Evolutionary conservation across 2,329 filamentous ascomycete genomes (phyloP), one percentile per base, ranked within the genome.

Genomic region (Leptosphaerulina australis): DNA sequence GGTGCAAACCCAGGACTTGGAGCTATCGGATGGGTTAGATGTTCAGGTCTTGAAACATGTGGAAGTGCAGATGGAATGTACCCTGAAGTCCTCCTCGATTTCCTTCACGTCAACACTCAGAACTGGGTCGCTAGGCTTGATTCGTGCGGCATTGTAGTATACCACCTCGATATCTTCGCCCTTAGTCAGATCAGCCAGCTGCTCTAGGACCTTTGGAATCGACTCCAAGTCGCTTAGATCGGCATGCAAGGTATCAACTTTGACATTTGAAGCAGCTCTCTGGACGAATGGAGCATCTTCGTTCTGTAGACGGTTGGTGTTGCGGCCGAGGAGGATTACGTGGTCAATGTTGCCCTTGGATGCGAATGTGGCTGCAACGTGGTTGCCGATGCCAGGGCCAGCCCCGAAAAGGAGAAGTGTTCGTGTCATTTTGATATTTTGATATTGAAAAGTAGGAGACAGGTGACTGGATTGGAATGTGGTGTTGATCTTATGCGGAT

Each of bases 81-180:
- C 47, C 51, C 62, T 77, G 44, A 82, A 77, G 47, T 83, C 80
- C 41, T 76, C 70, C 21, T 81, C 67, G 8, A 83, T 75, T 12
- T 79, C 76, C 33, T 75, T 68, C 2, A 78, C 69, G 2, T 58
- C 62, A 38, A 76, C 75, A 25, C 74, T 68, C 5, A 82, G 62
- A 0, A 79, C 67, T 3, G 71, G 65, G 18, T 30, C 29, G 6
- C 72, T 75, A 0, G 74, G 71, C 5, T 71, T 71, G 1, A 83
- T 76, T 0, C 77, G 66, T 3, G 80, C 81, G 0, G 80, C 79
- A 55, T 83, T 83, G 71, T 77, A 83, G 33, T 81, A 74, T 3
- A 83, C 69, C 17, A 76, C 77, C 36, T 81, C 77, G 1, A 81
- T 65, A 2, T 61, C 56, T n/a, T 69, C 68, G 2, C 66, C 63